Conservation (phyloP, 2,329 filamentous ascomycete genomes). For the Lachnellula hyalina region DNA sequence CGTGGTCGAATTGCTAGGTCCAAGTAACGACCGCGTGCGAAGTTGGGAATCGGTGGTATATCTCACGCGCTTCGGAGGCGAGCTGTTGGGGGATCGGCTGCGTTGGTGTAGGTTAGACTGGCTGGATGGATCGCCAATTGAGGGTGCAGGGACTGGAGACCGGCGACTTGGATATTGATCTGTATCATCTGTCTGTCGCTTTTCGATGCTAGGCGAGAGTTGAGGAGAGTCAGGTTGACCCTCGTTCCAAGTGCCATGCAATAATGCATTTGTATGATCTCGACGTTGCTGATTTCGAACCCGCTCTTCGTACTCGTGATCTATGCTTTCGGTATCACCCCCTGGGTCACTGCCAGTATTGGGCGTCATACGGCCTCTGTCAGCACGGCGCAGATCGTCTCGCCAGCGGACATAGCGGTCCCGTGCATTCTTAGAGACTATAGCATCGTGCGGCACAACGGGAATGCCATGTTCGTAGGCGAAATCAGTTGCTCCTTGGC, state of each 20-base stretch:
- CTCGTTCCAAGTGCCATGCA: conserved; percentile 57
- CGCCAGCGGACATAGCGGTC: conserved; percentile 78
- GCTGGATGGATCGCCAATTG: conserved; percentile 3
- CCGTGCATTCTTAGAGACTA: conserved; percentile 74
- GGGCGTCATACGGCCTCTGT: conserved; percentile 37
- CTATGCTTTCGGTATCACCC: conserved; percentile 18
- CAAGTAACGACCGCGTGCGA: conserved; percentile 27
- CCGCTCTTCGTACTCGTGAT: conserved; percentile 27
- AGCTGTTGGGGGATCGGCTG: conserved; percentile 13
- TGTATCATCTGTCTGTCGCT: conserved; percentile 5
- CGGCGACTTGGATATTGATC: conserved; percentile 4
- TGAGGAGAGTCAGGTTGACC: conserved; percentile 55
- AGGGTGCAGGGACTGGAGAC: conserved; percentile 7
- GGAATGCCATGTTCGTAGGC: conserved; percentile 72
- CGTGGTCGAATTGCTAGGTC: conserved; percentile 12
- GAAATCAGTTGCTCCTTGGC: conserved; percentile 80
- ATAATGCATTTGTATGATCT: conserved; percentile 50
- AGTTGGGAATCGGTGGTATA: conserved; percentile 23
- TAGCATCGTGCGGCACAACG: conserved; percentile 64
- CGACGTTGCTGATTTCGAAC: conserved; percentile 28
- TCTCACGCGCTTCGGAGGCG: conserved; percentile 26
- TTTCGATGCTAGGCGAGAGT: conserved; percentile 20
- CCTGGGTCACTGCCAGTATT: conserved; percentile 22
- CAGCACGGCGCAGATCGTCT: conserved; percentile 62
- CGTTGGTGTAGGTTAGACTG: conserved; percentile 10